Base-by-base conservation (phyloP, 805 yeast species). In the Kuraishia ogatae region DNA sequence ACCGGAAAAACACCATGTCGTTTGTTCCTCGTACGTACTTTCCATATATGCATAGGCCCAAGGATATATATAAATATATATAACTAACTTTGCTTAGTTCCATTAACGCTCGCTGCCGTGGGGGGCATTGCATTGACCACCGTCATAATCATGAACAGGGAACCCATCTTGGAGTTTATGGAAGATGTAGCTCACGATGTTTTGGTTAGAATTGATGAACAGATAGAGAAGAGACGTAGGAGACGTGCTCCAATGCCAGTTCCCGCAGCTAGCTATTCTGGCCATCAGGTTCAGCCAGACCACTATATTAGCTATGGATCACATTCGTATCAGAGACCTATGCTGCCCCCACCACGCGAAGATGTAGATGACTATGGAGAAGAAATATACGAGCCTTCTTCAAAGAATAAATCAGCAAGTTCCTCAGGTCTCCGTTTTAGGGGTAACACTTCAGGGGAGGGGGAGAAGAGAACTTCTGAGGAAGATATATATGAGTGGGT, bases 41-140 rank as follows among this genome's bases (percentile, higher is more conserved):
- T 6, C 10, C 5, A 10, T 10, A 26, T 26, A 26, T 10, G 29
- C 29, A 10, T 26, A 26, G 29, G 10, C 29, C 29, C 43, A 15
- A 15, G 49, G 49, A 13, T 7, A 22, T n/a, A n/a, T n/a, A n/a
- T n/a, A n/a, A n/a, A n/a, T n/a, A n/a, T n/a, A 21, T 7, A 11
- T 47, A 47, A 47, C 49, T 13, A 10, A 11, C n/a, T 15, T 10
- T 17, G 26, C 46, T n/a, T n/a, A 54, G 58, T 64, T 10, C 68
- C 71, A 17, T 21, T 65, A 10, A 47, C 59, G 6, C 39, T 62
- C 11, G 71, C 68, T 3, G 55, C 62, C 21, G 59, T 60, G 7
- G 65, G 65, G 1, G 66, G 68, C 1, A 57, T 61, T 7, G 67
- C 65, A 1, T 55, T 66, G n/a, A 60, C 67, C 19, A 52, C 64